A percentile compares a stretch with the other conserved stretches of the same genome.
phyloP scores from a whole-genome alignment of 257 asterid genomes.

The Capsicum chinense region DNA sequence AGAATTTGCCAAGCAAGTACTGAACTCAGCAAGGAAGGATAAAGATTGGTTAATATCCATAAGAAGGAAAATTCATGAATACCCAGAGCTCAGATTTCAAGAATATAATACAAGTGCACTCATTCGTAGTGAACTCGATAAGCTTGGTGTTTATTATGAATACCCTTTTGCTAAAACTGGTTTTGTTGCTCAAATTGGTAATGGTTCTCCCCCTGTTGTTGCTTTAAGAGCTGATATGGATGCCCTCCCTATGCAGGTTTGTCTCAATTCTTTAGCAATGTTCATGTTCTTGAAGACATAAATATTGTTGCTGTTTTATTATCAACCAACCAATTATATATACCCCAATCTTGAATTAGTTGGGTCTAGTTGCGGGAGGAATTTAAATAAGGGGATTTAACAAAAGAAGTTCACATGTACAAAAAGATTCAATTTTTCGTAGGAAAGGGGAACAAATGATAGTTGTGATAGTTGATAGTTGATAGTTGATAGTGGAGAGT shows the following conservation, averaged over 20 bases:
- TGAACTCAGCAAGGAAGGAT: constrained; percentile 54
- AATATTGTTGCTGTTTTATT: not conserved
- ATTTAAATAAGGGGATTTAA: not conserved
- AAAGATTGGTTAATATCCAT: constrained; percentile 64
- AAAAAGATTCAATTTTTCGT: too few species aligned
- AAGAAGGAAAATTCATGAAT: constrained; percentile 81
- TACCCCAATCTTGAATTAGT: not conserved
- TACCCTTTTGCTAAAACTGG: constrained; percentile 86
- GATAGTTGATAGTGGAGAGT: too few species aligned
- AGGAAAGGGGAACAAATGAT: too few species aligned
- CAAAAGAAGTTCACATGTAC: too few species aligned
- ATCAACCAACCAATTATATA: not conserved
- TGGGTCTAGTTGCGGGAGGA: not conserved
- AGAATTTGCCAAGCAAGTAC: constrained; percentile 53
- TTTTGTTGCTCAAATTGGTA: constrained; percentile 79
- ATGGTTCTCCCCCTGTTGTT: constrained; percentile 69
- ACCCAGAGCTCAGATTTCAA: constrained; percentile 75
- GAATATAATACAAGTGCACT: constrained; percentile 82
- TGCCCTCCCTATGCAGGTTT: constrained; percentile 82
- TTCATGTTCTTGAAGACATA: not conserved
- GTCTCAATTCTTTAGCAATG: not conserved
- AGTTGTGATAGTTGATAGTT: too few species aligned
- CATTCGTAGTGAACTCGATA: constrained; percentile 67
- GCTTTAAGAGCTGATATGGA: constrained; percentile 94
- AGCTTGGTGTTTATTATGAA: constrained; percentile 60